Evolutionary conservation across 139 green algal species (phyloP), one percentile per base, ranked within the genome.

Genomic region (Pseudopediastrum boryanum): DNA sequence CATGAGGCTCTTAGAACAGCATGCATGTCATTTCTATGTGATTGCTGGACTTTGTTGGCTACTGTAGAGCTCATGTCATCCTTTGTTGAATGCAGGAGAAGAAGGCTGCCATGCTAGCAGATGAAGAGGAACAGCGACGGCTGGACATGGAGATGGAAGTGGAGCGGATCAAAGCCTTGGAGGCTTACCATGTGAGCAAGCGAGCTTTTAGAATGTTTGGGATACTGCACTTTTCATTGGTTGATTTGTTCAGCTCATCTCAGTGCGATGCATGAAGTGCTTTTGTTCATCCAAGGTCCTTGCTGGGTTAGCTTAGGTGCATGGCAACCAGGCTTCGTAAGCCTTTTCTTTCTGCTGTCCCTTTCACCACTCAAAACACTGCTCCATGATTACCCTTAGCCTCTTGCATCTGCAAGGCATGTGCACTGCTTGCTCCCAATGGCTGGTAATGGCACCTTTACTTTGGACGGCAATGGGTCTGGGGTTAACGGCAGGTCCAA

Each of bases 101-200:
- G 81, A 90, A 89, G 75, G 68, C 87, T 29, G 90, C 90, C 58
- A 88, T 89, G 80, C 62, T 86, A 43, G 85, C 93, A 72, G 83
- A 88, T 70, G 72, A 90, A 63, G 90, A 92, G 70, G 81, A 91
- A 74, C 65, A 91, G 64, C 77, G 83, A 23, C 72, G 75, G 31
- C 81, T 94, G 54, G 93, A 98, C 81, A 44, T 91, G 7, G 84
- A 90, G 81, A 98, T 98, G 94, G 94, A 97, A 85, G 83, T 92
- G 43, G 93, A 96, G 72, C 86, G 94, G 38, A 63, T 94, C 6
- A 79, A 82, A 21, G 85, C 73, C 43, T 46, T 80, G 33, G 58
- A 72, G 82, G 50, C 58, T 82, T 74, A 44, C 75, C 35, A 74
- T 62, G 56, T 83, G 73, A 38, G 62, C 79, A n/a, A n/a, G n/a